Evolutionary conservation across 2,329 filamentous ascomycete species (phyloP), one percentile per base, ranked within the genome.

Genomic region (Sporothrix phasma): DNA sequence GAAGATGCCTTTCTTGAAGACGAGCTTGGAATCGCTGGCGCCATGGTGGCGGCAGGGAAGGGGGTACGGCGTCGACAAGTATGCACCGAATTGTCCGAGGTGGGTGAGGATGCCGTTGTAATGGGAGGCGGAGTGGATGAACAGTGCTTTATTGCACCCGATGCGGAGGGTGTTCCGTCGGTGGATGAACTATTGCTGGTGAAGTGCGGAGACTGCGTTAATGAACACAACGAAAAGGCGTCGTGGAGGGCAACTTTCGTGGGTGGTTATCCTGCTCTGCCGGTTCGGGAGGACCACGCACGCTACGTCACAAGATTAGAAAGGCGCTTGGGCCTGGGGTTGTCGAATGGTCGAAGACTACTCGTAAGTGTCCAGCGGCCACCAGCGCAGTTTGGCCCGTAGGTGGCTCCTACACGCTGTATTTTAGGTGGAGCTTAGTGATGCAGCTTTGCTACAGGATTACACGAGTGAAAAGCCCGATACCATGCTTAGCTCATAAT

Each of bases 1-100:
- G 80, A 97, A 97, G 79, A 97, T 96, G 77, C 92, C 93, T 78
- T 96, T 90, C 79, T 97, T 97, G 84, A 99, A 97, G 74, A 93
- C 91, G 74, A 97, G 87, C 83, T 97, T 97, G 72, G 93, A 97
- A 79, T 97, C 93, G 78, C 93, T 97, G 74, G 93, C 93, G 77
- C 94, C 94, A 99, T 99, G 64, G 69, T 76, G 68, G 66, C 69
- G 65, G 37, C 15, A 11, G 26, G 31, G n/a, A 37, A 31, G 24
- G 13, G 11, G 29, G 7, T 37, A 19, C 58, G 22, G 24, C 43
- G 61, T 43, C 15, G 24, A 37, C 61, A 39, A 56, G 31, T 31
- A 39, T 39, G 51, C 31, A 39, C n/a, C 51, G 51, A 56, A 19
- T 56, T 39, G 51, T 47, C 7, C 10, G 37, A 51, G 22, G 34